Evolutionary conservation across 2,329 filamentous ascomycete species (phyloP), one percentile per base, ranked within the genome.

Genomic region (Apiospora kogelbergensis): DNA sequence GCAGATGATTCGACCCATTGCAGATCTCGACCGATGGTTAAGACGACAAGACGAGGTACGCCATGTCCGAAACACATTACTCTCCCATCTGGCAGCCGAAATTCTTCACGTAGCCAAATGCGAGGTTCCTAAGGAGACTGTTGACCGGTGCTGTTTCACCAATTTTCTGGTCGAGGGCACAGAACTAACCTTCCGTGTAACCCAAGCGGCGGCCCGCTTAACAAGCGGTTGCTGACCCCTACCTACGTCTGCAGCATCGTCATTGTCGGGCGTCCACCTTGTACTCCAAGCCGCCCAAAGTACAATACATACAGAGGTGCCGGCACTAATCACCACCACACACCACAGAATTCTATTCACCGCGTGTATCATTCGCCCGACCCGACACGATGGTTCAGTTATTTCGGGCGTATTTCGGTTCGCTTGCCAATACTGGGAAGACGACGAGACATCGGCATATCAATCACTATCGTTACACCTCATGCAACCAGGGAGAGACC

Each of bases 401-500:
- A n/a, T 60, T 22, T 60, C 53, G 53, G 53, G 26, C n/a, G 53
- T 33, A 60, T 60, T 60, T 60, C 53, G 53, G 53, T 30, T 37
- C 30, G 37, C 17, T n/a, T 60, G 30, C 53, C 53, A 37, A 37
- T 60, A n/a, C 53, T 13, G 30, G 53, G 30, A 20, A 60, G 37
- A 30, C n/a, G 20, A 60, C 53, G 53, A 60, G n/a, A 37, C 53
- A 37, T 60, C 53, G 53, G 53, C 53, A 60, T 60, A 37, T 60
- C 53, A 37, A 37, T 17, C 10, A 60, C 37, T 30, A 37, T 37
- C 17, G 53, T 60, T 60, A 37, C 53, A 60, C 37, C 53, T 60
- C 26, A 37, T 60, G 53, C 53, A 37, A 22, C 53, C 53, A 37
- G 53, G 53, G 10, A 15, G 10, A 10, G 17, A 37, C 53, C 30